phyloP scores from a whole-genome alignment of 768 basidiomycete genomes.

The Amanita polypyramis region DNA sequence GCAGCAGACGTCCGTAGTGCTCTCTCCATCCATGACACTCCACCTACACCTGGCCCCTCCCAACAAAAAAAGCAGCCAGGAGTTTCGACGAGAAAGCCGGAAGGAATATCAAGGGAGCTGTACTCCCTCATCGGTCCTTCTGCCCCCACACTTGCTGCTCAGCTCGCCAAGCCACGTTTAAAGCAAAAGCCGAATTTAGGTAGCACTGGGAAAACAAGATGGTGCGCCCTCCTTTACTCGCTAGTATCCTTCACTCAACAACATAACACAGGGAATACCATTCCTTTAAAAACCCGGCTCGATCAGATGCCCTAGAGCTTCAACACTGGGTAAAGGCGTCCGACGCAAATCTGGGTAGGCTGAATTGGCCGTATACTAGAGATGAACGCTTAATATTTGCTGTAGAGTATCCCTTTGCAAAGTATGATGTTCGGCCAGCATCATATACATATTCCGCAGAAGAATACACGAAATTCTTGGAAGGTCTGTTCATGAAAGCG shows the following conservation, averaged over 20 bases:
- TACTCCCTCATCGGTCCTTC: constrained; percentile 94
- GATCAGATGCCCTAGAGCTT: constrained; percentile 58
- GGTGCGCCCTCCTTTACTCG: constrained; percentile 30
- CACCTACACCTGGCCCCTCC: constrained; percentile 32
- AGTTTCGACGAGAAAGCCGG: constrained; percentile 53
- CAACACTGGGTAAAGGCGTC: constrained; percentile 75
- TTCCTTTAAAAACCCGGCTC: constrained; percentile 61
- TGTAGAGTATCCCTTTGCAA: constrained; percentile 71
- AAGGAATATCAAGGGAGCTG: constrained; percentile 88
- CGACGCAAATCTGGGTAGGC: constrained; percentile 45
- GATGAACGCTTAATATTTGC: neutral
- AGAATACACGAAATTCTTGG: constrained; percentile 75
- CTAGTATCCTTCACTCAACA: neutral
- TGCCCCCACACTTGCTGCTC: constrained; percentile 74
- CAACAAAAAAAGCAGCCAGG: constrained; percentile 34
- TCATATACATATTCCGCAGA: constrained; percentile 70
- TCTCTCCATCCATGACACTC: constrained; percentile 48
- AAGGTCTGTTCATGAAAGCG: constrained; percentile 36
- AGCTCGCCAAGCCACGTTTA: constrained; percentile 70
- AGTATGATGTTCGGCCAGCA: constrained; percentile 65
- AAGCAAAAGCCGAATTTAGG: constrained; percentile 81
- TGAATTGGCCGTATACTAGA: neutral
- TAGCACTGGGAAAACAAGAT: constrained; percentile 53
- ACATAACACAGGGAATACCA: constrained; percentile 59
- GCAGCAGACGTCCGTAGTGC: constrained; percentile 82